Conservation (phyloP, 345 rosid genomes). For the Salix koriyanagi region DNA sequence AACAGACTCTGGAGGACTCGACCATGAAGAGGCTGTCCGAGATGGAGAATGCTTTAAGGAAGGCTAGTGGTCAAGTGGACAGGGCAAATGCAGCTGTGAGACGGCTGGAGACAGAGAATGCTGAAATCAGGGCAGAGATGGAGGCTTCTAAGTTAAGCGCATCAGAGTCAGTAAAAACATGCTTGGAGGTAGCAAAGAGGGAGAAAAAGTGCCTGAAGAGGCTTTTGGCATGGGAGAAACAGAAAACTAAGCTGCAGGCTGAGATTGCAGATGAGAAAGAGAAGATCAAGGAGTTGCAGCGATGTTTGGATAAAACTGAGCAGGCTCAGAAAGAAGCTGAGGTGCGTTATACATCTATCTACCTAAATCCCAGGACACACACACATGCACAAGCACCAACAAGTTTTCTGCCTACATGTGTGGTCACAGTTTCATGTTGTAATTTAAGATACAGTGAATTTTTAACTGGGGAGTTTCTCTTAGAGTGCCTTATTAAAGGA, state of each 20-base stretch:
- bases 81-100: constrained; percentile 68
- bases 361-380: neutral
- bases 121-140: constrained; percentile 89
- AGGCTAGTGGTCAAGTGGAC: constrained; percentile 77
- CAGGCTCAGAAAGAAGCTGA: constrained; percentile 64
- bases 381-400: neutral
- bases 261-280: constrained; percentile 68
- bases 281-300: constrained; percentile 61
- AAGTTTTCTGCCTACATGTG: neutral
- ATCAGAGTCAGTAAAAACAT: constrained; percentile 66
- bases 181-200: constrained; percentile 70
- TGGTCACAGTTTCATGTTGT: neutral
- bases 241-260: constrained; percentile 69
- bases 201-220: constrained; percentile 79
- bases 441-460: neutral
- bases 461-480: neutral
- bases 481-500: neutral
- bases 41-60: constrained; percentile 82
- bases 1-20: constrained; percentile 71
- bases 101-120: constrained; percentile 76
- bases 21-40: constrained; percentile 74
- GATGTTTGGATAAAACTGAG: constrained; percentile 41
- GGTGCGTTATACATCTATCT: constrained; percentile 37
- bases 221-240: constrained; percentile 78
- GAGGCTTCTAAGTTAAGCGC: constrained; percentile 91